Base-by-base conservation (phyloP, 345 rosid genomes). In the Eucalyptus globulus region DNA sequence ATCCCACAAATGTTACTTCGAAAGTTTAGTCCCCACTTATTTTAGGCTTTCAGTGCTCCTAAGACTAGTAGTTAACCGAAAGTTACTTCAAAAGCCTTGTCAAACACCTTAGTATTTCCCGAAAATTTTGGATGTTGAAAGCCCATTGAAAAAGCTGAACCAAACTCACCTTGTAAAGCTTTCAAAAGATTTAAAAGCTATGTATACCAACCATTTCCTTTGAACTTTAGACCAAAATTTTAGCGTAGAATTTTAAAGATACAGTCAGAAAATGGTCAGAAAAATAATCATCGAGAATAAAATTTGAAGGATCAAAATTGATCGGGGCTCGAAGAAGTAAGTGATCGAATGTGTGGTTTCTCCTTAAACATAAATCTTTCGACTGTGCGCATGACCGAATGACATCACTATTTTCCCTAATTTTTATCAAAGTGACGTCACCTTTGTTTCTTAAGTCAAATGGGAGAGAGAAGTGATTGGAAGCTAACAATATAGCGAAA, bases 11-110 rank as follows among this genome's bases (percentile, higher is more conserved):
- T 53, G 58, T 2, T 53, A 8, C 58, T 53, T 21, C 2, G 5
- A 53, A 53, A 53, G 26, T 53, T 53, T 53, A 19, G 58, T 53
- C 26, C 24, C 26, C 58, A 53, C 10, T 53, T 53, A 53, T 53
- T 19, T 53, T 53, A 21, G 58, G 58, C 58, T 53, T 0, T 21
- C 0, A 21, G 0, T 53, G 21, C 2, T 53, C 26, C 0, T 53
- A 53, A 53, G 58, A 53, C 26, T 53, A 53, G 11, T 11, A 8
- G 8, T 21, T 53, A 9, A 22, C 58, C 10, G 0, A 53, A 53
- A 53, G 2, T 53, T 53, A 53, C 58, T 21, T 53, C 0, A 0
- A 53, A 53, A 0, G 58, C 2, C 10, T 53, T 53, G 26, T 21
- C 58, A 21, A 53, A 8, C 58, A 53, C 58, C 58, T 8, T 4